Evolutionary conservation across 495 filamentous ascomycete genomes (phyloP).

Genomic region (Umbilicaria muhlenbergii): DNA sequence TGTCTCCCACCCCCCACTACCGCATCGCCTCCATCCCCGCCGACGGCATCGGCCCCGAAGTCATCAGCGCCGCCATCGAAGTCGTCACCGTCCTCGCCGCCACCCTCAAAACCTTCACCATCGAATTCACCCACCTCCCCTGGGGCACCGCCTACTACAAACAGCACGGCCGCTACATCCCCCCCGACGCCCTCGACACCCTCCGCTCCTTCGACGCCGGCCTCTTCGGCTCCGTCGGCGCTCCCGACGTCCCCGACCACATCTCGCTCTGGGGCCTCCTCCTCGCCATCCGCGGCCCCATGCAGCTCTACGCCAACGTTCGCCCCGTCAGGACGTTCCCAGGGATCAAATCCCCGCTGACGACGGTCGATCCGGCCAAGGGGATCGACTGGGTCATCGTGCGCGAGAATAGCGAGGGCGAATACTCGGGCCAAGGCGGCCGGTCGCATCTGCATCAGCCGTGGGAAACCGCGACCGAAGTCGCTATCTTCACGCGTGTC

Average conservation of each 20-base stretch:
- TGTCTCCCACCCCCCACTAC: constrained; percentile 11
- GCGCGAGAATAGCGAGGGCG: constrained; percentile 39
- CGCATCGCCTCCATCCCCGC: constrained; percentile 35
- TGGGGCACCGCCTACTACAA: constrained; percentile 36
- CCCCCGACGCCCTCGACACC: constrained; percentile 30
- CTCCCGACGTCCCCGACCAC: constrained; percentile 38
- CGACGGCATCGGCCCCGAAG: constrained; percentile 40
- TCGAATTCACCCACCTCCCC: constrained; percentile 33
- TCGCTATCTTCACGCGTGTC: constrained; percentile 33
- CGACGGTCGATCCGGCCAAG: constrained; percentile 19
- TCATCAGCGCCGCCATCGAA: constrained; percentile 30
- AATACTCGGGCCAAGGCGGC: constrained; percentile 38
- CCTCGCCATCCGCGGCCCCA: constrained; percentile 34
- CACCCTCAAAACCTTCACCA: constrained; percentile 29
- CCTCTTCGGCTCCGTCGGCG: constrained; percentile 38
- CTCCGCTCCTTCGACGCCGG: constrained; percentile 36
- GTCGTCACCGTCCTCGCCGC: constrained; percentile 29
- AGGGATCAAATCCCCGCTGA: constrained; percentile 30
- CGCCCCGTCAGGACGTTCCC: constrained; percentile 30
- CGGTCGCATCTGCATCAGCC: constrained; percentile 29
- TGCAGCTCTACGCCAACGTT: constrained; percentile 39
- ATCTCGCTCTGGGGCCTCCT: constrained; percentile 37
- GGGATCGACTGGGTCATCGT: constrained; percentile 38
- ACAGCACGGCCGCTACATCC: constrained; percentile 31
- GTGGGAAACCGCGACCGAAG: constrained; percentile 35